Evolutionary conservation across 306 rosid genomes (phyloP), one percentile per base, ranked within the genome.

Genomic region (Calophaca sinica): DNA sequence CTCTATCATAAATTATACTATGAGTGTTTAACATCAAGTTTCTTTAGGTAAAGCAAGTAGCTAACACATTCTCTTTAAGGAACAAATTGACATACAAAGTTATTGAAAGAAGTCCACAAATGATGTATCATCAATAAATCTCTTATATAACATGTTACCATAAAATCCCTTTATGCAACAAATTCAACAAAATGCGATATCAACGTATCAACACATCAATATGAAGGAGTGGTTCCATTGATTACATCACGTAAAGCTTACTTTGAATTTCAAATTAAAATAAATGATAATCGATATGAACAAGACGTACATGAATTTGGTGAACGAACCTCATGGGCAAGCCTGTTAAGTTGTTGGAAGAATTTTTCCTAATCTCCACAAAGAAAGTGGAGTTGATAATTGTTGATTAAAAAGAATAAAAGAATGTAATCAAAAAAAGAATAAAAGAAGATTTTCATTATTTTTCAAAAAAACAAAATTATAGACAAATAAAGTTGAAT

Each of bases 251-350:
- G 46, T 72, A 20, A 28, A 32, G 58, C 62, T 72, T 61, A 28
- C 33, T 71, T 66, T 73, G 76, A 77, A 60, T 26, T 72, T 28
- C 7, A 6, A 60, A 51, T 39, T 58, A 58, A 50, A 71, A 71
- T 46, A 29, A 65, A 62, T 49, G 12, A 49, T 14, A 39, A 28
- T 70, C 46, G 36, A 10, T 36, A 7, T 6, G 36, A 54, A 81
- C 58, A 38, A 48, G 36, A 36, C 50, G 29, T 10, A 1, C 15
- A 76, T 11, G 32, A 29, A 64, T 72, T 65, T 59, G 79, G 70
- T 73, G 65, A 72, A 28, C 85, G 42, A 82, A 71, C 68, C 38
- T 54, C 13, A 13, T n/a, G 39, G 15, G 33, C 52, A 62, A 33
- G 62, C 61, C 62, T 64, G n/a, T 5, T 7, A 13, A 41, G 5